Conservation (phyloP, 2,329 filamentous ascomycete genomes). For the Alternaria conjuncta region DNA sequence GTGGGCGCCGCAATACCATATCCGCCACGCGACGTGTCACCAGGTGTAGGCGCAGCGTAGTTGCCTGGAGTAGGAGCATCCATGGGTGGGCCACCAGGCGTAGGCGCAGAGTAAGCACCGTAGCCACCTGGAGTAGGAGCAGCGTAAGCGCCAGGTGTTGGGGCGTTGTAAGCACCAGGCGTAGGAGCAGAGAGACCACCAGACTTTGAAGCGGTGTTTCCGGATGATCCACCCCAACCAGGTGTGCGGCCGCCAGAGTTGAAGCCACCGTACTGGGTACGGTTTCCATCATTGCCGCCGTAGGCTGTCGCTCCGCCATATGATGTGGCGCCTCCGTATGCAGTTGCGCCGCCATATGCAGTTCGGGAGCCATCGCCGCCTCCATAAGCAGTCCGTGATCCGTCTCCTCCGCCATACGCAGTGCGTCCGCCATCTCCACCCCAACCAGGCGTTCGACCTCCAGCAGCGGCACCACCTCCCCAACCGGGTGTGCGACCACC, state of each 20-base stretch:
- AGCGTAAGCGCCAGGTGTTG: constrained; percentile 46
- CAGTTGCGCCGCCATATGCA: constrained; percentile 64
- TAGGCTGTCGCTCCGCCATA: constrained; percentile 64
- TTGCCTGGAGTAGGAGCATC: constrained; percentile 50
- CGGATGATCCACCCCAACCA: constrained; percentile 63
- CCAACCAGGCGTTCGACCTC: constrained; percentile 46
- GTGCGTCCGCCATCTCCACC: constrained; percentile 54
- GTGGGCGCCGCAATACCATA: constrained; percentile 62
- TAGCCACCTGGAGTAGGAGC: constrained; percentile 45
- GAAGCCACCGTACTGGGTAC: constrained; percentile 60
- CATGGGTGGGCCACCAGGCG: constrained; percentile 45
- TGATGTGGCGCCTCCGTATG: constrained; percentile 74
- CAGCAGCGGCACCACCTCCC: constrained; percentile 54
- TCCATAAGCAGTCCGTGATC: constrained; percentile 46
- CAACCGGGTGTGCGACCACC: constrained; percentile 55
- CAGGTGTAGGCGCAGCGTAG: constrained; percentile 50
- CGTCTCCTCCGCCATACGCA: constrained; percentile 53
- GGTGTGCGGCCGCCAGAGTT: constrained; percentile 57
- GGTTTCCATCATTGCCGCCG: constrained; percentile 45
- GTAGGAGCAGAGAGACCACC: constrained; percentile 41
- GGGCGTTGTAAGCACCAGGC: constrained; percentile 43
- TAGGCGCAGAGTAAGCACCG: constrained; percentile 46
- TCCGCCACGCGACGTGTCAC: constrained; percentile 30
- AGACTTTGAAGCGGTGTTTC: constrained; percentile 30
- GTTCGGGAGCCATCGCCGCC: constrained; percentile 51